Evolutionary conservation across 2,329 filamentous ascomycete species (phyloP).

Genomic region (Dactylonectria estremocensis): DNA sequence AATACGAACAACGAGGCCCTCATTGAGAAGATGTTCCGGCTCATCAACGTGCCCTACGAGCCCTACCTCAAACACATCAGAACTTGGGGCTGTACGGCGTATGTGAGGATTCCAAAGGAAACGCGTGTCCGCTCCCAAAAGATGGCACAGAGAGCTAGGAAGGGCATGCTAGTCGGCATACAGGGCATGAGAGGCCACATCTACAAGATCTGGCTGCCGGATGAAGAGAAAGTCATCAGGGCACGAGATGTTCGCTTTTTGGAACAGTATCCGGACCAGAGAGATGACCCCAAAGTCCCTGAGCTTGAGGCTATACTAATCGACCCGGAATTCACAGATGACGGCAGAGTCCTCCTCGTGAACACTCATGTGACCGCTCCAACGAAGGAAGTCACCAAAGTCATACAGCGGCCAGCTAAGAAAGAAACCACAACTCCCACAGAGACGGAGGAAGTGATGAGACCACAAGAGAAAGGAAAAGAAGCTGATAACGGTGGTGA

Average conservation of each 20-base stretch:
- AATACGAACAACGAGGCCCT: neutral
- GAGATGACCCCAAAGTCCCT: neutral
- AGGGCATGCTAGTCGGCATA: neutral
- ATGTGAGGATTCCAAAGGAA: neutral
- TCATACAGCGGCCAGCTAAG: too few relatives aligned
- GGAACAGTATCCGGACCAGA: neutral
- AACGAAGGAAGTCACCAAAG: too few relatives aligned
- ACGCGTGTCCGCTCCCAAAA: neutral
- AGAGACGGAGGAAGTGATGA: too few relatives aligned
- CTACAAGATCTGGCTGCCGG: neutral
- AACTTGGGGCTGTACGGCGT: neutral
- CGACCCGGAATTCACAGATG: too few relatives aligned
- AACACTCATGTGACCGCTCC: too few relatives aligned
- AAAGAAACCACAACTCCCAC: too few relatives aligned
- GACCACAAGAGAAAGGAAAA: too few relatives aligned
- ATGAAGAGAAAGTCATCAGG: neutral
- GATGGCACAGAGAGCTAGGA: neutral
- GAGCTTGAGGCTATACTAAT: too few relatives aligned
- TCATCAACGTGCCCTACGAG: too few relatives aligned
- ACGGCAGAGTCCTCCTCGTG: too few relatives aligned
- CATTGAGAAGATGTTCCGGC: neutral
- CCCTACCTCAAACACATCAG: slow-evolving; percentile 1
- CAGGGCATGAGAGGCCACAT: neutral
- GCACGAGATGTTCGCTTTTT: neutral
- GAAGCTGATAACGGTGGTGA: too few relatives aligned